Evolutionary conservation across 108 stramenopile genomes (phyloP).

Genomic region (Cyclotella baltica): DNA sequence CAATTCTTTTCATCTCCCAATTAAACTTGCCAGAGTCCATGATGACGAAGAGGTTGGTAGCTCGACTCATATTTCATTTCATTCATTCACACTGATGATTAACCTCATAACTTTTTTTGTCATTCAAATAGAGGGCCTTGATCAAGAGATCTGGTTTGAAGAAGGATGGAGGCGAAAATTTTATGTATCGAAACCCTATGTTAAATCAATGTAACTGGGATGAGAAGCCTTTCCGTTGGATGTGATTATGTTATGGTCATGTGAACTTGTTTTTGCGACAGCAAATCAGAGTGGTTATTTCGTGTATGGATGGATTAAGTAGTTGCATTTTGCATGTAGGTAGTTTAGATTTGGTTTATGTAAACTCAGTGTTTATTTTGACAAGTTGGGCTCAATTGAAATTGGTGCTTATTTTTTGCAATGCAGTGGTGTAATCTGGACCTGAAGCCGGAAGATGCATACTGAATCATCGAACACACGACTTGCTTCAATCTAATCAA

Average conservation of each 20-base stretch:
- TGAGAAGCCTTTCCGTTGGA: conserved; percentile 23
- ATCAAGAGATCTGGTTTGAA: conserved; percentile 20
- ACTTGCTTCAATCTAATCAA: neutral
- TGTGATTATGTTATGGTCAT: neutral
- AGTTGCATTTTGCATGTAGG: no score
- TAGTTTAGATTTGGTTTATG: no score
- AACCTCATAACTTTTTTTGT: neutral
- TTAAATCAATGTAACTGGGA: conserved; percentile 46
- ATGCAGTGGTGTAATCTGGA: no score
- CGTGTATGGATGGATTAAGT: no score
- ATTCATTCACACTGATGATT: neutral
- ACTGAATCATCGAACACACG: neutral
- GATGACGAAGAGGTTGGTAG: conserved; percentile 47
- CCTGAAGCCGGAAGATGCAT: no score
- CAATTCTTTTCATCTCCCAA: conserved; percentile 43
- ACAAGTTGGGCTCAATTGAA: no score
- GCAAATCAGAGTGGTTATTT: no score
- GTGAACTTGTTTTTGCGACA: neutral
- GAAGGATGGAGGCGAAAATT: conserved; percentile 41
- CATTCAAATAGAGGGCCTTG: conserved; percentile 14
- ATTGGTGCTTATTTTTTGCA: no score
- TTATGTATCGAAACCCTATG: conserved; percentile 50
- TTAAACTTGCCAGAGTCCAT: conserved; percentile 35
- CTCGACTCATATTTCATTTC: neutral
- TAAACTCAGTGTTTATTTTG: no score